Base-by-base conservation (phyloP, 2,329 filamentous ascomycete genomes). In the Ophiocordyceps camponoti-floridani region DNA sequence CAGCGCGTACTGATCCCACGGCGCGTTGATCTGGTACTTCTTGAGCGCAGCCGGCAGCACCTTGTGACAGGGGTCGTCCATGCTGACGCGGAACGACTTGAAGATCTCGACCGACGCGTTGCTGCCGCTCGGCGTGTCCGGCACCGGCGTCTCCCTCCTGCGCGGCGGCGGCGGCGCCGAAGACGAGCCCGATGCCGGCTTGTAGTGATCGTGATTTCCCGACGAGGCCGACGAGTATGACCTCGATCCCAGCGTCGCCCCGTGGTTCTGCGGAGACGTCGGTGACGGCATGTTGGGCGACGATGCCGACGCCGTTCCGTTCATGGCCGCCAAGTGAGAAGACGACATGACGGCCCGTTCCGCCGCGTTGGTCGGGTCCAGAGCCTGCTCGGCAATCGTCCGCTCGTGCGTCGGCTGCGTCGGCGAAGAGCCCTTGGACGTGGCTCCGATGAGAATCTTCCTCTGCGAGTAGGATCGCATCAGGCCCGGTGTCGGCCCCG, bases 11-110 rank as follows among this genome's bases (percentile, higher is more conserved):
- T 96, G 86, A 53, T 93, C 84, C 84, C 88, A 95, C 43, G 94
- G 89, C 19, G 88, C 89, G 52, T 93, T 89, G 67, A 98, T 98
- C 58, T 96, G 91, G 65, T 98, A 98, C 60, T 95, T 94, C 60
- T 93, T 93, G 16, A 98, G 73, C 2, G 91, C 91, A 14, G 93
- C 91, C 1, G 91, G 91, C 2, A 98, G 72, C 27, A 98, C 91
- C 60, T 95, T 95, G 67, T 94, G 84, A 65, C 91, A 98, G 3
- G 91, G 91, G 57, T 98, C 91, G 53, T 98, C 91, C 75, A 96
- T 93, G 58, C 84, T 91, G 49, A 98, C 91, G 37, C 89, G 81
- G 73, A 98, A 98, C 1, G 85, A 94, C 62, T 98, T 98, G 77
- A 96, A 96, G 47, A 98, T 95, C 62, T 98, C 91, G 47, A 95